phyloP scores from a whole-genome alignment of 495 filamentous ascomycete genomes.

The Aspergillus heteromorphus region DNA sequence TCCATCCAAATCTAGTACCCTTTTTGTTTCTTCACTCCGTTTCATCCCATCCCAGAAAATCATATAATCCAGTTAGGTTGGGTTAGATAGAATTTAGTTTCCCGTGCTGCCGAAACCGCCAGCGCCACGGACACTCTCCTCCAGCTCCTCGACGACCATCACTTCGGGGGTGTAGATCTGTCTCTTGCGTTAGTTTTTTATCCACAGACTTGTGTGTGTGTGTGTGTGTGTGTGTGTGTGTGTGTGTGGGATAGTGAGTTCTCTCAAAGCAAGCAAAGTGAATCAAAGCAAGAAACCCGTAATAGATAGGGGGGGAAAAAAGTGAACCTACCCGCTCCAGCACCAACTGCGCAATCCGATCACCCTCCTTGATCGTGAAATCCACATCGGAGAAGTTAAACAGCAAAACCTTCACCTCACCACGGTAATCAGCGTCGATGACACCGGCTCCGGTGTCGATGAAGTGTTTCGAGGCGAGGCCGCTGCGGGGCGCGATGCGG shows the following conservation, averaged over 20 bases:
- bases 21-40: neutral
- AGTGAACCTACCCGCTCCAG: constrained; percentile 64
- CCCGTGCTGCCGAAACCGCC: constrained; percentile 96
- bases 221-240: too few species aligned
- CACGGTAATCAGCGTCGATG: constrained; percentile 95
- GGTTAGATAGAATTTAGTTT: too few species aligned
- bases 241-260: too few species aligned
- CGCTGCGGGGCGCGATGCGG: constrained; percentile 84
- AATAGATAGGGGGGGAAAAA: neutral
- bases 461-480: constrained; percentile 86
- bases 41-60: too few species aligned
- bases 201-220: too few species aligned
- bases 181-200: constrained; percentile 1
- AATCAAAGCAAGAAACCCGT: neutral
- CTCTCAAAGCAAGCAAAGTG: neutral
- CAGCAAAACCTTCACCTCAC: constrained; percentile 85
- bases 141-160: constrained; percentile 76
- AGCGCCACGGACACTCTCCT: constrained; percentile 83
- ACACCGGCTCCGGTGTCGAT: constrained; percentile 94
- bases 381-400: constrained; percentile 87
- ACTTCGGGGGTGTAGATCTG: constrained; percentile 88
- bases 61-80: too few species aligned
- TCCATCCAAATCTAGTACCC: neutral
- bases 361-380: constrained; percentile 76
- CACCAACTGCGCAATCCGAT: constrained; percentile 88